Evolutionary conservation across 164 flowering plant genomes (phyloP), one percentile per base, ranked within the genome.

Genomic region (Aristolochia californica): DNA sequence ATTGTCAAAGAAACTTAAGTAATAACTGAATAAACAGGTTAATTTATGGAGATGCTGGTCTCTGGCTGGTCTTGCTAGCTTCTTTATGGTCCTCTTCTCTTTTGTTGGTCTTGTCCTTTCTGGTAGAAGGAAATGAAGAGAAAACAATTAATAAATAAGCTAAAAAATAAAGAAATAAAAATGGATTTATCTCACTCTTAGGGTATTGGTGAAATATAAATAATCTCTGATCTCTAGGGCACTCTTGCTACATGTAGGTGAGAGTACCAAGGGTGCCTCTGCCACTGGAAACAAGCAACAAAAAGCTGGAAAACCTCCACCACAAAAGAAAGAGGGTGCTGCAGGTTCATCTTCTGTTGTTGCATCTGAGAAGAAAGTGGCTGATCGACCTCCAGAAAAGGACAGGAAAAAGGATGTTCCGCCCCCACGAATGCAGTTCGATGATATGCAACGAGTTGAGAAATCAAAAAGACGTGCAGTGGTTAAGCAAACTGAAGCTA

Each of bases 381-480:
- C 61, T 67, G 98, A 91, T 38, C 88, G 84, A 13, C 74, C 72
- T 17, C 49, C 72, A 27, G 98, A 91, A 51, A 91, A 87, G 53
- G 96, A 91, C 23, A 83, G 89, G 62, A 91, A 83, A 77, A 91
- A 84, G 65, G 95, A 84, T 62, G 84, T 68, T 25, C 95, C 91
- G 58, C 83, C 69, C 61, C 88, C 90, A 49, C 84, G 95, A 43
- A 75, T 84, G 90, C 88, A 87, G 56, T 82, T 79, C 66, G 88
- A 86, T 74, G 88, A 83, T 72, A 72, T 61, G 62, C 79, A 75
- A 44, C 75, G 94, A 22, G 98, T 91, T 17, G 95, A 87, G 55
- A 91, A 91, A 75, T 89, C 95, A 18, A 91, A 85, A 71, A 83
- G 77, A 66, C 88, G 94, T 55, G 80, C 95, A 16, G 80, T 91